Conservation (phyloP, 768 basidiomycete genomes). For the Rhizopogon rudus region DNA sequence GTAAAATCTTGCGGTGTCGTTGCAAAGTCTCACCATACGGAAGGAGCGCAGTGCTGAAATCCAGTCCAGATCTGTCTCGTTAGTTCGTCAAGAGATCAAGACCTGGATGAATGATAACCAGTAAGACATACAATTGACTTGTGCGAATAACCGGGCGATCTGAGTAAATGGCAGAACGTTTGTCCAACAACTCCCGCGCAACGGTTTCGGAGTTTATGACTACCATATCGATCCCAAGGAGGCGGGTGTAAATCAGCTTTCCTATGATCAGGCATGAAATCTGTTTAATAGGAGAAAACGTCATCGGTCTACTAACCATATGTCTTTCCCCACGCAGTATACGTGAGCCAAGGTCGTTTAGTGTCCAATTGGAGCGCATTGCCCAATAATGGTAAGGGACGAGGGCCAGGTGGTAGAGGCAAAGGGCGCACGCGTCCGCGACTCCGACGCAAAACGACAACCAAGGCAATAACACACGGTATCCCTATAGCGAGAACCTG, state of each 20-base stretch:
- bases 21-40: conserved; percentile 16
- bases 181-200: conserved; percentile 2
- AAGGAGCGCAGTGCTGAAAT: conserved; percentile 18
- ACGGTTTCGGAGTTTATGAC: conserved; percentile 3
- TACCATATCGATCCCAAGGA: conserved; percentile 3
- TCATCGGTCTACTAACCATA: not conserved
- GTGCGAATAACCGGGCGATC: not conserved
- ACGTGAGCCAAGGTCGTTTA: conserved; percentile 4
- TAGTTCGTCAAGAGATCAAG: not conserved
- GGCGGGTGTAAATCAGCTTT: not conserved
- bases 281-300: not conserved
- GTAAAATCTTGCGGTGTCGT: conserved; percentile 13
- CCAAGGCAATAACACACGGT: not conserved
- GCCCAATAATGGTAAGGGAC: not conserved
- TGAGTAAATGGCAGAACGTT: conserved; percentile 1
- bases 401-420: conserved; percentile 1
- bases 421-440: not conserved
- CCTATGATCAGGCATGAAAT: not conserved
- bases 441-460: not conserved
- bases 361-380: not conserved
- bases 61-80: conserved; percentile 16
- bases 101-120: too few relatives aligned
- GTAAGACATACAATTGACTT: not conserved
- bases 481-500: not conserved
- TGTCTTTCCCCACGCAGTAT: not conserved